Base-by-base conservation (phyloP, 768 basidiomycete species). In the Tulasnella sp. region DNA sequence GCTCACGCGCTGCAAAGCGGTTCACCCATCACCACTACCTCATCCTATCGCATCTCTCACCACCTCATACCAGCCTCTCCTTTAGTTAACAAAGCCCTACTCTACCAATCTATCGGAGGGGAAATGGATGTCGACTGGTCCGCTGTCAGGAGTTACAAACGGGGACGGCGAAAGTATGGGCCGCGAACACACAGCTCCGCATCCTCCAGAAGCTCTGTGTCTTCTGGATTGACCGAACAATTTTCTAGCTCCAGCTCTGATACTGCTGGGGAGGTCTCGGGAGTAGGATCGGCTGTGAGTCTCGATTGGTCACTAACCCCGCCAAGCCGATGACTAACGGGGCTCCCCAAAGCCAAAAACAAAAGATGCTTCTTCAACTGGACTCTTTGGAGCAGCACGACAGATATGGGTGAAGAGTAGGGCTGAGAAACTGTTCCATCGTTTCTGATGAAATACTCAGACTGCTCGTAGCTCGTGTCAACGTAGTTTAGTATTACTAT, bases 191-290 rank as follows among this genome's bases (percentile, higher is more conserved):
- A 60, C 3, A 28, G 18, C 22, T 60, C 58, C 22, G n/a, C 58
- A 22, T 60, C 58, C 18, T 60, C 58, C 22, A 60, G 22, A 28
- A 60, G 58, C 58, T 60, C 58, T 4, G 28, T 60, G 1, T 60
- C 58, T 9, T 60, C 58, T 28, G 58, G 58, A 9, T 60, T 60
- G 37, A 12, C 60, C 3, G 60, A 64, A 14, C 28, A 64, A 3
- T 64, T 64, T 8, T 64, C 60, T 14, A 64, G 60, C 60, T 64
- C 60, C n/a, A 31, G 60, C 60, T 64, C 60, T 24, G 60, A 64
- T 28, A 28, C 60, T 64, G n/a, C 37, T 37, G 37, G 37, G 6
- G 37, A 37, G 37, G 37, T 37, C 37, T 37, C 37, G 37, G 37
- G 37, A 37, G 37, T 37, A 37, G 37, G 28, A 28, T 64, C n/a